Evolutionary conservation across 148 eudicot species (phyloP).

Genomic region (Talinum fruticosum): DNA sequence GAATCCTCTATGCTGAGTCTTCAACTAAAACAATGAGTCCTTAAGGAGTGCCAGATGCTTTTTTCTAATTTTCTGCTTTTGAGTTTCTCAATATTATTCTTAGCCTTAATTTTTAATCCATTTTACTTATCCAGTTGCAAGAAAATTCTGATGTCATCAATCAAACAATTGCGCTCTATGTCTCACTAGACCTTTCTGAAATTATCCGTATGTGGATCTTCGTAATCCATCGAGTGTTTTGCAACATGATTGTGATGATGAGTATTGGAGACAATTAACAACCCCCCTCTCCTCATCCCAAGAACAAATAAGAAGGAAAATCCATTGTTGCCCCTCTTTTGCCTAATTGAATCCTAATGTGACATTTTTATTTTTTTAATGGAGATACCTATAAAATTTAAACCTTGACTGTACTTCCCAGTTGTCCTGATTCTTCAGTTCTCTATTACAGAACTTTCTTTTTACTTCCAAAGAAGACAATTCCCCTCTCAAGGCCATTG

Average conservation of each 20-base stretch:
- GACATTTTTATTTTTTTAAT: not conserved
- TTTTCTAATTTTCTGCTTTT: too few species aligned
- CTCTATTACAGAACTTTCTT: conserved; percentile 72
- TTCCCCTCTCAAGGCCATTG: conserved; percentile 61
- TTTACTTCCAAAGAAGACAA: conserved; percentile 73
- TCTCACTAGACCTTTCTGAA: too few species aligned
- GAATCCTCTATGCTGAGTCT: too few species aligned
- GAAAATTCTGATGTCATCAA: too few species aligned
- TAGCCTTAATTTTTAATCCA: too few species aligned
- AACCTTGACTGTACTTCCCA: not conserved
- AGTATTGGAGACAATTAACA: not conserved
- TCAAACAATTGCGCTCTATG: too few species aligned
- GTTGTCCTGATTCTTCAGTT: not conserved
- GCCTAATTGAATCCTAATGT: not conserved
- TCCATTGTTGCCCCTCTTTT: not conserved
- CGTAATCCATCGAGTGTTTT: not conserved
- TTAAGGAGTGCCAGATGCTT: too few species aligned
- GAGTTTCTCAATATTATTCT: too few species aligned
- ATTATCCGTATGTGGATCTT: too few species aligned
- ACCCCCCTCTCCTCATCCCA: not conserved
- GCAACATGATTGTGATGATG: not conserved
- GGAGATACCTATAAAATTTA: not conserved
- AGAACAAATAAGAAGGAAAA: too few species aligned
- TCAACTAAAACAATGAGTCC: too few species aligned
- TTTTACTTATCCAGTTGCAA: too few species aligned